Evolutionary conservation across 2,329 filamentous ascomycete species (phyloP).

Genomic region (Cladophialophora immunda): DNA sequence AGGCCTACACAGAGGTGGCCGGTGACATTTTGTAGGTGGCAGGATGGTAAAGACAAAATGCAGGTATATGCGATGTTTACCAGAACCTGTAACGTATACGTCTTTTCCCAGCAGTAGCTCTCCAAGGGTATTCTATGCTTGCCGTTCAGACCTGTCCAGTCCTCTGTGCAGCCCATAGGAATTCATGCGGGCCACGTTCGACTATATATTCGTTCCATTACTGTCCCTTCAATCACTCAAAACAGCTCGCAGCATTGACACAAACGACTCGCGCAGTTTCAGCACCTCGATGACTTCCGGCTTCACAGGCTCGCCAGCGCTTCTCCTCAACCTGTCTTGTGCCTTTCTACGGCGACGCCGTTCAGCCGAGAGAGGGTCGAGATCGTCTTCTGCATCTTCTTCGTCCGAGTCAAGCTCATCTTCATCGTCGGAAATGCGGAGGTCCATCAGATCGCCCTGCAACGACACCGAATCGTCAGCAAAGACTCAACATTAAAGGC

Average conservation of each 20-base stretch:
- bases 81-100: background rate
- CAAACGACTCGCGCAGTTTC: slow-evolving; percentile 80
- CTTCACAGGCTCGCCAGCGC: slow-evolving; percentile 84
- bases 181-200: background rate
- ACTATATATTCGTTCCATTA: background rate
- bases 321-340: slow-evolving; percentile 80
- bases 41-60: background rate
- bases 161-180: background rate
- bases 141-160: background rate
- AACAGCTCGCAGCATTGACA: slow-evolving; percentile 81
- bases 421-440: slow-evolving; percentile 78
- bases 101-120: background rate
- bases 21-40: too few species aligned
- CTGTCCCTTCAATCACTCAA: slow-evolving; percentile 70
- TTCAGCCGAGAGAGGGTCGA: slow-evolving; percentile 89
- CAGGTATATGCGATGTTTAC: background rate
- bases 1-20: too few species aligned
- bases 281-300: slow-evolving; percentile 80
- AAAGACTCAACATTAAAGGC: background rate
- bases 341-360: slow-evolving; percentile 77
- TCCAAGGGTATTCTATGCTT: slow-evolving; percentile 4
- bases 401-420: slow-evolving; percentile 69
- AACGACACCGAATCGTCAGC: slow-evolving; percentile 7
- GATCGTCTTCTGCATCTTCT: slow-evolving; percentile 77
- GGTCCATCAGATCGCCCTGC: slow-evolving; percentile 79